Base-by-base conservation (phyloP, 192 early-diverging fungal genomes). In the Thamnidium elegans region DNA sequence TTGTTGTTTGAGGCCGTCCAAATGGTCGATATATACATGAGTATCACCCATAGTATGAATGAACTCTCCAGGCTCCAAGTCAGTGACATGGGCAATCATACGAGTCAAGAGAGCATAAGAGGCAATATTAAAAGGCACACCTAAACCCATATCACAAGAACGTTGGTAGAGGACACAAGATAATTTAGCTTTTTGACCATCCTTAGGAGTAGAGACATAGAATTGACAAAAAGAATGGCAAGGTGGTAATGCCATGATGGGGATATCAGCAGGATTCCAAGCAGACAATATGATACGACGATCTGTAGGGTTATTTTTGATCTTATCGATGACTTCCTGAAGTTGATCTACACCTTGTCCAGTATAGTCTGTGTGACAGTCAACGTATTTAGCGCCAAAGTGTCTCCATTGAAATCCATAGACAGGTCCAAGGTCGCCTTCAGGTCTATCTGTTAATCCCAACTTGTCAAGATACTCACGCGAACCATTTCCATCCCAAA, bases 391-490 rank as follows among this genome's bases (percentile, higher is more conserved):
- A 1, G 97, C 97, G 0, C 97, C 97, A 85, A 99, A 99, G 68
- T 98, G 94, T 31, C 97, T 79, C 97, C 97, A 99, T 67, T 99
- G 97, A 77, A 94, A 99, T 13, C 97, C 97, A 65, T 99, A 99
- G 19, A 99, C 92, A 1, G 93, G 93, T 0, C 96, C 96, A 23
- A 99, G 68, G 59, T 97, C 97, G 14, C 96, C 95, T 43, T 89
- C 89, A 39, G 86, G 80, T 26, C 89, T 81, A 63, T 95, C 65
- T 0, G 66, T 31, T 19, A 98, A 74, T 0, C 95, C 95, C 11
- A 90, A 73, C 54, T 79, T 79, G 74, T 98, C 97, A n/a, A 99
- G 76, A 58, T 87, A 93, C 67, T 86, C 92, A 15, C 96, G 84
- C 3, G 89, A 90, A 26, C 94, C 94, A 78, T 99, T 99, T 14